These are phyloP conservation scores for Coemansia sp. DNA, from an alignment of 192 early-diverging fungal species.

Conservation along the genomic window DNA sequence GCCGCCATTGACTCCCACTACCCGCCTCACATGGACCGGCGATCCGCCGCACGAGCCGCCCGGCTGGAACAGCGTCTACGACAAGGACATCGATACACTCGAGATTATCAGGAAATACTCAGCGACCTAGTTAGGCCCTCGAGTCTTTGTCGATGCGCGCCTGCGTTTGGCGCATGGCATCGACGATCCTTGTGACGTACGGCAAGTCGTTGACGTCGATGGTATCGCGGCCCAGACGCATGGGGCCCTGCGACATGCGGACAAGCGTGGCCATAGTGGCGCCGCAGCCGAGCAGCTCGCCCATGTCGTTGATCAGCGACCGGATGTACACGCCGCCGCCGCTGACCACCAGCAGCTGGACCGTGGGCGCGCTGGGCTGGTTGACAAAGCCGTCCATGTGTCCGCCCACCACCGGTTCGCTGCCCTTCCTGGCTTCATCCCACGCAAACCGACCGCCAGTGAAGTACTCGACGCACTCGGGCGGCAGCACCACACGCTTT, in stretches of 20 bases:
- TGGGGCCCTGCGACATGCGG: slow-evolving; percentile 59
- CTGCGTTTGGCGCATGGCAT: slow-evolving; percentile 24
- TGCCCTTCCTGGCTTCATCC: not conserved
- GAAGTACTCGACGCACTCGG: slow-evolving; percentile 19
- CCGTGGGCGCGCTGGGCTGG: slow-evolving; percentile 31
- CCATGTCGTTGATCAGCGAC: slow-evolving; percentile 70
- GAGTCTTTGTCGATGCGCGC: not conserved
- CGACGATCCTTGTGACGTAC: slow-evolving; percentile 23
- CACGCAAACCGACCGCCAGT: slow-evolving; percentile 17
- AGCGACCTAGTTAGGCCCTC: no score
- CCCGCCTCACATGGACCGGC: slow-evolving; percentile 52
- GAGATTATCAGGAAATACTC: slow-evolving; percentile 7
- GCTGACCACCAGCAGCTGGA: slow-evolving; percentile 63
- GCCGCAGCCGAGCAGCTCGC: slow-evolving; percentile 52
- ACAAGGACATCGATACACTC: slow-evolving; percentile 50
- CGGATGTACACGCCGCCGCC: slow-evolving; percentile 75
- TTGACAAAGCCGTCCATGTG: slow-evolving; percentile 23
- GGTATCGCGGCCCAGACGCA: slow-evolving; percentile 53
- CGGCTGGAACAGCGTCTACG: slow-evolving; percentile 69
- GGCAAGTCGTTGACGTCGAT: slow-evolving; percentile 45
- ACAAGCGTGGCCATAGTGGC: slow-evolving; percentile 66
- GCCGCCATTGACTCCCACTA: slow-evolving; percentile 37
- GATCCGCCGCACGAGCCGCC: slow-evolving; percentile 61
- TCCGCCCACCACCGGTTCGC: slow-evolving; percentile 11
- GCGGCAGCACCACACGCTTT: slow-evolving; percentile 15